Percentiles rank a stretch among this genome's conserved stretches.
Conservation (phyloP, 768 basidiomycete genomes). For the Zangia roseola region DNA sequence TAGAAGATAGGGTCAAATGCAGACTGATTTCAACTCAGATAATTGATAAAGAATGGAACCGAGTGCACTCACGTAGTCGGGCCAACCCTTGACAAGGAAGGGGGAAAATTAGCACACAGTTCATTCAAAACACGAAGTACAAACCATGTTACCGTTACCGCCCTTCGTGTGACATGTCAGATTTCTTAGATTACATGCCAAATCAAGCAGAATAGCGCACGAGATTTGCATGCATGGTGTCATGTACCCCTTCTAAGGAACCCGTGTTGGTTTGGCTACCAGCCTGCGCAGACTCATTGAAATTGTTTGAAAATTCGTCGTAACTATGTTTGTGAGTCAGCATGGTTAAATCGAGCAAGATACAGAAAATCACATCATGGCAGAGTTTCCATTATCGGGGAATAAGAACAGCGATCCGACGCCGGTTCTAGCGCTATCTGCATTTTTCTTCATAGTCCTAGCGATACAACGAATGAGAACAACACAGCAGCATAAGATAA, state of each 20-base stretch:
- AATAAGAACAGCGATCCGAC: constrained; percentile 22
- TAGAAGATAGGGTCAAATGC: constrained; percentile 27
- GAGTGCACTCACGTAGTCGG: constrained; percentile 22
- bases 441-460: constrained; percentile 19
- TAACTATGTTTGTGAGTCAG: constrained; percentile 17
- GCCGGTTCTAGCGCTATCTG: constrained; percentile 9
- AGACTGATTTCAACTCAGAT: constrained; percentile 11
- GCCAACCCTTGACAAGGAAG: constrained; percentile 10
- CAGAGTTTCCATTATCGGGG: constrained; percentile 11
- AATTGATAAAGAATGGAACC: not conserved
- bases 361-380: constrained; percentile 7
- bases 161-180: constrained; percentile 12
- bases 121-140: not conserved
- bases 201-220: constrained; percentile 10
- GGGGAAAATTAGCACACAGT: not conserved
- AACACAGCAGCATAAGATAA: not conserved
- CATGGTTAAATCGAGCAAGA: not conserved
- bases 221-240: constrained; percentile 15
- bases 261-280: constrained; percentile 9
- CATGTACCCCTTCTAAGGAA: constrained; percentile 24
- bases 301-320: constrained; percentile 30
- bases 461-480: not conserved
- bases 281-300: constrained; percentile 16
- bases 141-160: constrained; percentile 29
- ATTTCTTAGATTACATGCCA: not conserved